Conservation (phyloP, 345 rosid species). For the Viola odorata region DNA sequence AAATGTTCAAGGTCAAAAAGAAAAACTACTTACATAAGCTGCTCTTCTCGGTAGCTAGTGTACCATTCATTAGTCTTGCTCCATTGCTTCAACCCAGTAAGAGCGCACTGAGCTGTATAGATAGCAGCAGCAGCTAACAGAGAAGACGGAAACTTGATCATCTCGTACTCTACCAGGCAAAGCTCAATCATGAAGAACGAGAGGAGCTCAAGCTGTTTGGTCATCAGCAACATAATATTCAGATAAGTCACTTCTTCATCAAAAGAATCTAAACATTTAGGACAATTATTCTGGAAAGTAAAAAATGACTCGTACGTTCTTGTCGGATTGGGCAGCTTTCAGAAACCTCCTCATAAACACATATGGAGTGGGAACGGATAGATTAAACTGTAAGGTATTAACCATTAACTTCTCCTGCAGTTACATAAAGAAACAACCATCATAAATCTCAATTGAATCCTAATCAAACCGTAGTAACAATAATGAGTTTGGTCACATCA, state of each 20-base stretch:
- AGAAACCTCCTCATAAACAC: constrained; percentile 92
- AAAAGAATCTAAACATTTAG: neutral
- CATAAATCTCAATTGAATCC: neutral
- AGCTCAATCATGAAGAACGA: constrained; percentile 67
- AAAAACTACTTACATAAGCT: constrained; percentile 36
- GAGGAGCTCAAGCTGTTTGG: constrained; percentile 69
- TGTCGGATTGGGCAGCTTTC: constrained; percentile 79
- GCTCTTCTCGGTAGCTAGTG: constrained; percentile 45
- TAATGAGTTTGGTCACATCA: too few relatives aligned
- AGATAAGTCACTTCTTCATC: neutral
- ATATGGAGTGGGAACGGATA: constrained; percentile 82
- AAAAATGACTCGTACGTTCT: constrained; percentile 43
- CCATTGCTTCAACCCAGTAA: constrained; percentile 43
- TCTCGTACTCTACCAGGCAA: constrained; percentile 56
- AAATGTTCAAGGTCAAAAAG: neutral
- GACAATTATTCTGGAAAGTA: neutral
- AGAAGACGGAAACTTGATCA: constrained; percentile 61
- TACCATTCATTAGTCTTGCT: constrained; percentile 50
- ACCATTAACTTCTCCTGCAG: constrained; percentile 86
- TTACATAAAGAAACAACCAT: neutral
- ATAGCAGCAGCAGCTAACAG: constrained; percentile 59
- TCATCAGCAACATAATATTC: neutral
- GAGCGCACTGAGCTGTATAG: constrained; percentile 55
- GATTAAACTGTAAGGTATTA: constrained; percentile 61
- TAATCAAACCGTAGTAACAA: too few relatives aligned